phyloP scores from a whole-genome alignment of 2,329 filamentous ascomycete species.

The Diaporthe aspalathi region DNA sequence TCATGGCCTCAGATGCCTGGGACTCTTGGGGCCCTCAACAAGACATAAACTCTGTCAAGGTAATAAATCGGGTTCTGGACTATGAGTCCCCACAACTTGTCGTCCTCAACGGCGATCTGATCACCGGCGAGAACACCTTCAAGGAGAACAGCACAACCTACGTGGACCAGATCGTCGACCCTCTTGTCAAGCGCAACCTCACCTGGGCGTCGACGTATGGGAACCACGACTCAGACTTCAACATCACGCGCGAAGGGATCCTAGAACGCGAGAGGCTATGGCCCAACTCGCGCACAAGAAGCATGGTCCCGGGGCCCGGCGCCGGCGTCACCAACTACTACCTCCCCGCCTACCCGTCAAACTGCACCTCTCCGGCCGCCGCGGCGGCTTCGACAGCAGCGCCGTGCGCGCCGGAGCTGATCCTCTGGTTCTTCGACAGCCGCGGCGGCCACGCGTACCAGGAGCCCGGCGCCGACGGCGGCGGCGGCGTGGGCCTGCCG shows the following conservation, averaged over 20 bases:
- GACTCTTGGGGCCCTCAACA: constrained; percentile 52
- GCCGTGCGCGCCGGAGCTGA: constrained; percentile 43
- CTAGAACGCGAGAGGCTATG: constrained; percentile 44
- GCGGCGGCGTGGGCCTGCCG: constrained; percentile 41
- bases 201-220: constrained; percentile 70
- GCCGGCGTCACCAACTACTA: constrained; percentile 48
- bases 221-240: constrained; percentile 67
- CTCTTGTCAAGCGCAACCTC: constrained; percentile 57
- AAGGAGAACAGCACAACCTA: constrained; percentile 61
- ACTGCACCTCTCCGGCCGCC: constrained; percentile 33
- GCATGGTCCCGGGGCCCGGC: constrained; percentile 42
- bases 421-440: constrained; percentile 74
- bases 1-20: constrained; percentile 53
- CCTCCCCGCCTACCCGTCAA: constrained; percentile 45
- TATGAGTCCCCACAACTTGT: constrained; percentile 58
- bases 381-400: neutral
- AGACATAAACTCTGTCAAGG: constrained; percentile 48
- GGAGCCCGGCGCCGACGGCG: constrained; percentile 38
- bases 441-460: constrained; percentile 60
- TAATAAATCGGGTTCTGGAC: constrained; percentile 62
- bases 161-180: constrained; percentile 60
- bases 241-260: constrained; percentile 54
- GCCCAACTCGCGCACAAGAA: constrained; percentile 42
- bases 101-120: constrained; percentile 68
- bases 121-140: constrained; percentile 65